Evolutionary conservation across 2,329 filamentous ascomycete species (phyloP).

Genomic region (Penicillium sp.): DNA sequence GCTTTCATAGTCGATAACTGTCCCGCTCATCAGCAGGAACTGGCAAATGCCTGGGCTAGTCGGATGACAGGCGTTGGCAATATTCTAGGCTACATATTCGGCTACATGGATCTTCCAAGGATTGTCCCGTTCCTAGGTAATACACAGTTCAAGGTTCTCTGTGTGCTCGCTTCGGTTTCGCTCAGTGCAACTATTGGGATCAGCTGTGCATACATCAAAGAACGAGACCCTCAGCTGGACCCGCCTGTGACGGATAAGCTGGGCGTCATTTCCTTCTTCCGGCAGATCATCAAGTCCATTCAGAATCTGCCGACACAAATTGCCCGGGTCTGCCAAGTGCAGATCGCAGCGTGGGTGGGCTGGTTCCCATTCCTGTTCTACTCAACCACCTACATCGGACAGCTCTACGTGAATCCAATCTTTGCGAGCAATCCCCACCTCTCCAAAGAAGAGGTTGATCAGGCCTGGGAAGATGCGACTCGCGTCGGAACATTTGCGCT

Average conservation of each 20-base stretch:
- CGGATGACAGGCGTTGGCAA: conserved; percentile 84
- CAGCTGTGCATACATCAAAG: conserved; percentile 69
- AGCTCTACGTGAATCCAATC: conserved; percentile 85
- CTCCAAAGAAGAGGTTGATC: conserved; percentile 72
- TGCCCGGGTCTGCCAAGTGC: conserved; percentile 75
- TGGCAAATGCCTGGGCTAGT: conserved; percentile 92
- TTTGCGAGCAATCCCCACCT: conserved; percentile 77
- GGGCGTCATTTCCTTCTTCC: conserved; percentile 78
- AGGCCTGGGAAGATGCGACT: conserved; percentile 80
- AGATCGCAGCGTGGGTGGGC: conserved; percentile 88
- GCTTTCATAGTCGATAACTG: conserved; percentile 89
- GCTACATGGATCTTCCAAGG: conserved; percentile 76
- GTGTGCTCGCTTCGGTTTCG: conserved; percentile 76
- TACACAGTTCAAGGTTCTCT: conserved; percentile 91
- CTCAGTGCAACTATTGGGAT: conserved; percentile 70
- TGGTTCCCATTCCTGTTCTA: conserved; percentile 98
- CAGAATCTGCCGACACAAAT: conserved; percentile 79
- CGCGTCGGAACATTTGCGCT: conserved; percentile 86
- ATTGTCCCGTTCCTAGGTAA: conserved; percentile 78
- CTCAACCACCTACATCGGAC: conserved; percentile 88
- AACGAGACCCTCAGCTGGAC: conserved; percentile 78
- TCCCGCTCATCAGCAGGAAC: conserved; percentile 88
- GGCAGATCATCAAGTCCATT: conserved; percentile 73
- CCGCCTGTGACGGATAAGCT: conserved; percentile 60
- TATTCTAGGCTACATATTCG: conserved; percentile 85